Conservation (phyloP, 2,329 filamentous ascomycete genomes). For the Xylaria sp. region DNA sequence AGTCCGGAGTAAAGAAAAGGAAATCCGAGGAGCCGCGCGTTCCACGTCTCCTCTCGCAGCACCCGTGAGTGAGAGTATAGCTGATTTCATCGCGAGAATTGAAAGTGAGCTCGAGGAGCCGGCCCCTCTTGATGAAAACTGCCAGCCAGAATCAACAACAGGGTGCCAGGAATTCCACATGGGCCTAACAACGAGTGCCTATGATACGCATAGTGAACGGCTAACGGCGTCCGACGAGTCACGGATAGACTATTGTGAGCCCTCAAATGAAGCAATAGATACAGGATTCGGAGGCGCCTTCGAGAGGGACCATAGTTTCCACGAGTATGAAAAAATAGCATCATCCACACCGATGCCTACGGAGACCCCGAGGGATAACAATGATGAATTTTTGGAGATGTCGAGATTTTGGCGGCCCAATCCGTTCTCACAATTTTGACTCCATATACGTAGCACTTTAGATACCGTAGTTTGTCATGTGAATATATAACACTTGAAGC, state of each 20-base stretch:
- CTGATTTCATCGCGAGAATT: slow-evolving; percentile 52
- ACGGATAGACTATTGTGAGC: neutral
- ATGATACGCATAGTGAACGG: slow-evolving; percentile 11
- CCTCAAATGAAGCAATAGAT: neutral
- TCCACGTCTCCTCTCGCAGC: slow-evolving; percentile 3
- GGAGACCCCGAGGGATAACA: slow-evolving; percentile 3
- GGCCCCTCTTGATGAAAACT: slow-evolving; percentile 16
- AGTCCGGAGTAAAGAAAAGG: slow-evolving; percentile 30
- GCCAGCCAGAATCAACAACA: slow-evolving; percentile 2
- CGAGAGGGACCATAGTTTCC: neutral
- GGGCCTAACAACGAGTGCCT: neutral
- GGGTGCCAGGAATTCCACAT: neutral
- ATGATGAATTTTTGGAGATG: slow-evolving; percentile 48
- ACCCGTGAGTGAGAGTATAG: slow-evolving; percentile 43
- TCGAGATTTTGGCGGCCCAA: slow-evolving; percentile 57
- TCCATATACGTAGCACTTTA: slow-evolving; percentile 33
- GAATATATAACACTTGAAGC: slow-evolving; percentile 17
- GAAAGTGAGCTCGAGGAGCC: slow-evolving; percentile 46
- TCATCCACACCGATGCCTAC: neutral
- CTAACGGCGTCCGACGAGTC: neutral
- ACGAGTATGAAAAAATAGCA: slow-evolving; percentile 8
- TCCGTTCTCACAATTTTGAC: slow-evolving; percentile 47
- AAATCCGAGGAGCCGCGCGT: neutral
- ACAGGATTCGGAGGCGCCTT: neutral
- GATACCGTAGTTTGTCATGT: slow-evolving; percentile 21